phyloP scores from a whole-genome alignment of 331 rosid genomes.

The Pyracantha coccinea region DNA sequence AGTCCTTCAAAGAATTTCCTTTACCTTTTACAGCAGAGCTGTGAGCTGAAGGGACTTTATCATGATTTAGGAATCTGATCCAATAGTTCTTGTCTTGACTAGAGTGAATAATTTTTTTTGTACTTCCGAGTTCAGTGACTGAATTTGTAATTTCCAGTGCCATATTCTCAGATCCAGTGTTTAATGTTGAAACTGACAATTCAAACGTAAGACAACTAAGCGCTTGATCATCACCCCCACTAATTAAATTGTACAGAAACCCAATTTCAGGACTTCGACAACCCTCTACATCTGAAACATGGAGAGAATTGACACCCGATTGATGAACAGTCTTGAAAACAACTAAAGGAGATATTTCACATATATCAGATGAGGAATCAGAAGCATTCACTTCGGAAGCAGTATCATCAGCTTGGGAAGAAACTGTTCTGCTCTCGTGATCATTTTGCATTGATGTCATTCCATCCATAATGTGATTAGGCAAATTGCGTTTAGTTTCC shows the following conservation, averaged over 20 bases:
- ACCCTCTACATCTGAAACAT: constrained; percentile 56
- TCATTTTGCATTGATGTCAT: constrained; percentile 22
- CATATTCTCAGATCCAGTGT: constrained; percentile 21
- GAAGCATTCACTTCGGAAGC: constrained; percentile 25
- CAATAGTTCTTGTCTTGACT: constrained; percentile 23
- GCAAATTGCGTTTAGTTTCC: constrained; percentile 8
- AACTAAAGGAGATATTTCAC: constrained; percentile 60
- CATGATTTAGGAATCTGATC: constrained; percentile 38
- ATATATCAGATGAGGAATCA: constrained; percentile 35
- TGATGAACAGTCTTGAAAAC: constrained; percentile 55
- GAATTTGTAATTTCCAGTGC: constrained; percentile 16
- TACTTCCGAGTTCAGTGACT: constrained; percentile 19
- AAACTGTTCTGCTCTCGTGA: constrained; percentile 20
- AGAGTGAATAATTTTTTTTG: constrained; percentile 13
- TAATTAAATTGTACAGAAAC: constrained; percentile 44
- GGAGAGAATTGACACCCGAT: constrained; percentile 94
- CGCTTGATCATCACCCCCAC: constrained; percentile 97
- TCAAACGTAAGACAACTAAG: constrained; percentile 57
- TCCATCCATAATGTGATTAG: constrained; percentile 16
- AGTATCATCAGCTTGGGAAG: constrained; percentile 27
- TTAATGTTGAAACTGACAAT: constrained; percentile 28
- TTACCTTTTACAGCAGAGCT: constrained; percentile 91
- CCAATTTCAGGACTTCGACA: constrained; percentile 22
- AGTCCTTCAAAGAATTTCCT: not conserved
- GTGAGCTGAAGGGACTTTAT: constrained; percentile 68